Evolutionary conservation across 768 basidiomycete genomes (phyloP).

Genomic region (Kwoniella mangroviensis): DNA sequence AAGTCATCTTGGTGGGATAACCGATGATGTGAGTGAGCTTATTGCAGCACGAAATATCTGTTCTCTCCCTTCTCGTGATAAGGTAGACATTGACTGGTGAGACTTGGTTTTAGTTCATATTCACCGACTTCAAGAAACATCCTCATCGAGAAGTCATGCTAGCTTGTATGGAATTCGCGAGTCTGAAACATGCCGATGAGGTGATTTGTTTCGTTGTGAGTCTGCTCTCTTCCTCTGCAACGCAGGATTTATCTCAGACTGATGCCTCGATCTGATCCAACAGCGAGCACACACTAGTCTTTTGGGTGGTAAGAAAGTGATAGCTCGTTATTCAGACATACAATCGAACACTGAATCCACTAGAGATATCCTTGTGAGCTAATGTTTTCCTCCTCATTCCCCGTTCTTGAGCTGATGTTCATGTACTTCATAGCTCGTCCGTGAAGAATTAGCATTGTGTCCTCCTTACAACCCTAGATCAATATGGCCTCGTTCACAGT

Average conservation of each 20-base stretch:
- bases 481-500: background rate
- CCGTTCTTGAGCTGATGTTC: too few relatives aligned
- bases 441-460: conserved; percentile 19
- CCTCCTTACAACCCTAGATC: conserved; percentile 11
- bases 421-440: background rate
- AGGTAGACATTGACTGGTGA: background rate
- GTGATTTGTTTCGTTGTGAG: conserved; percentile 14
- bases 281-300: background rate
- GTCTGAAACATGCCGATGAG: conserved; percentile 11
- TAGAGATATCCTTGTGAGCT: conserved; percentile 17
- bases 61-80: background rate
- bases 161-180: conserved; percentile 13
- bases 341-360: conserved; percentile 1
- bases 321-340: conserved; percentile 8
- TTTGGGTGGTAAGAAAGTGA: background rate
- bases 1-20: background rate
- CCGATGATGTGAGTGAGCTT: background rate
- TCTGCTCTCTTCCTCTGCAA: background rate
- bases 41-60: background rate
- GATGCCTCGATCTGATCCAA: background rate
- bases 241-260: background rate
- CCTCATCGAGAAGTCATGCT: background rate
- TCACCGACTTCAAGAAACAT: conserved; percentile 10
- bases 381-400: fast-evolving
- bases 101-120: background rate